Evolutionary conservation across 2,329 filamentous ascomycete genomes (phyloP), one percentile per base, ranked within the genome.

Genomic region (Arthrobotrys sphaeroides): DNA sequence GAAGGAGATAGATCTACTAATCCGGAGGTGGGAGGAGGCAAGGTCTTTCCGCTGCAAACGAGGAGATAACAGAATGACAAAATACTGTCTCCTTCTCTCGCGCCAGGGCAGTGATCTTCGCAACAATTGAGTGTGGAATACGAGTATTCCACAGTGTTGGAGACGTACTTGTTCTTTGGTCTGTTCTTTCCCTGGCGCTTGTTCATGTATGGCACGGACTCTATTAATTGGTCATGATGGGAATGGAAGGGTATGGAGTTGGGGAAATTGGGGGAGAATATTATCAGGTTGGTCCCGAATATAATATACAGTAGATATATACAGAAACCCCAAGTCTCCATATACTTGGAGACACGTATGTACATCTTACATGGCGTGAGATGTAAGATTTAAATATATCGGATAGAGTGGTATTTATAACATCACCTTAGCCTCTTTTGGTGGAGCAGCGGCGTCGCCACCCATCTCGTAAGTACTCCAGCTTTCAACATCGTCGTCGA

Each of bases 391-490:
- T 1, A 33, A 22, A 20, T n/a, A 13, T 5, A 16, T 13, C 18
- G 5, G 24, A 53, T 16, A 43, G 18, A 20, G 18, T n/a, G 10
- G 70, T 67, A 72, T 12, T 64, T 43, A 68, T 24, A 77, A 77
- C 72, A 69, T 53, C 28, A 61, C 59, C 59, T 67, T 77, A 3
- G 45, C 22, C 16, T 51, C 57, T 33, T 45, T 36, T 18, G 66
- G 47, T 13, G 49, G 47, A 5, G 73, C 40, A 67, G 22, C 43
- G 7, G 38, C 59, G 12, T 87, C 85, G 73, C 89, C 85, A 80
- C 94, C 90, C 84, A 97, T 88, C 81, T 94, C 91, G 75, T 88
- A 88, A 24, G 93, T 84, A 62, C 88, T 87, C 94, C 94, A 98
- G 22, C 85, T 86, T 78, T 92, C 89, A 24, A 82, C 81, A 33